Evolutionary conservation across 192 early-diverging fungal species (phyloP), one percentile per base, ranked within the genome.

Genomic region (Helicostylum pulchrum): DNA sequence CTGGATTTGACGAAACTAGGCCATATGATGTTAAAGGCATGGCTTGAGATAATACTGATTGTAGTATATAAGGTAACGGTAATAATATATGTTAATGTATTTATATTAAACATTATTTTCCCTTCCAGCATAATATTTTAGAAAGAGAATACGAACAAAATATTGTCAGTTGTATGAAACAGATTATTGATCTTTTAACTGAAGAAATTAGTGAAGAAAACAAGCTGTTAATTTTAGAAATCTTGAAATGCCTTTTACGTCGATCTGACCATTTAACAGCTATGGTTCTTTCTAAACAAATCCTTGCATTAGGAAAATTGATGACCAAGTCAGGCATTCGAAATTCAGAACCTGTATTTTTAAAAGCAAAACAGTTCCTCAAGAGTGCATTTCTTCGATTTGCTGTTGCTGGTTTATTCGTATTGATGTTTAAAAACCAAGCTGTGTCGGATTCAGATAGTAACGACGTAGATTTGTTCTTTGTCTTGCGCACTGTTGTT

Each of bases 331-430:
- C 73, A n/a, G 69, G 68, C 32, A 71, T 72, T 6, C 65, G 81
- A 42, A 65, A 77, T 10, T 64, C 64, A 6, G 78, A 81, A 32
- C 74, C 77, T 7, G 71, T 85, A 0, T 62, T 82, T 39, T 60
- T 78, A 15, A 75, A 76, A n/a, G 81, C 81, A 5, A 77, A 63
- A 43, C 75, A 69, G 26, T 85, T 85, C 65, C 65, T 85, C 43
- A 79, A 78, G 36, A 68, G 67, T 19, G 81, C 81, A 0, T 83
- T 85, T 49, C 63, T 80, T 15, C 74, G 73, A 34, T 85, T 85
- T 65, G 77, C 82, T 32, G 77, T 66, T 14, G 79, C 78, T 56
- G 84, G 84, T 11, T 70, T 85, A n/a, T 85, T 85, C 74, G 80
- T 85, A 1, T 70, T 85, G 15, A 76, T 85, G 20, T 85, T 85